A percentile compares a stretch with the other conserved stretches of the same genome.
Evolutionary conservation across 2,329 filamentous ascomycete species (phyloP).

Genomic region (Aspergillus brasiliensis): DNA sequence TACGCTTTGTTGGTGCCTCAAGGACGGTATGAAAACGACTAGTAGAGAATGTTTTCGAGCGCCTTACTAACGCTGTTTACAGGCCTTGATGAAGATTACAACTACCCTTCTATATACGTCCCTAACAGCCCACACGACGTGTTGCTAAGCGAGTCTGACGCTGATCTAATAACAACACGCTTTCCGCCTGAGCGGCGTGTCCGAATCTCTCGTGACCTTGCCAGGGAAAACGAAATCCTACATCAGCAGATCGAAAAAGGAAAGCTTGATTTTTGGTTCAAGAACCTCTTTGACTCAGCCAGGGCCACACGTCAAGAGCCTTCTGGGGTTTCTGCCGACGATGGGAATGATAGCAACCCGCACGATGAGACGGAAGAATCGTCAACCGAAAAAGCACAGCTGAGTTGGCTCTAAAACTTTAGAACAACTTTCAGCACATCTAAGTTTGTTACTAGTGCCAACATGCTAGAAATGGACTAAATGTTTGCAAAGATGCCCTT

Average conservation of each 20-base stretch:
- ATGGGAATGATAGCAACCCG: background rate
- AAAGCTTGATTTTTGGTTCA: constrained; percentile 70
- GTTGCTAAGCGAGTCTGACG: constrained; percentile 31
- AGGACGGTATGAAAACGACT: constrained; percentile 40
- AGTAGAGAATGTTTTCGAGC: background rate
- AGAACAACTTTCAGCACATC: background rate
- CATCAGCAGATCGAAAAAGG: constrained; percentile 66
- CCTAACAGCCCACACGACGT: constrained; percentile 32
- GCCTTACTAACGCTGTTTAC: constrained; percentile 12
- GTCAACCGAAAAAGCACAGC: constrained; percentile 11
- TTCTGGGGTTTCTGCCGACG: background rate
- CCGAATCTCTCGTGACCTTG: constrained; percentile 71
- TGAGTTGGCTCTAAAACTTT: constrained; percentile 21
- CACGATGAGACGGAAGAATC: constrained; percentile 4
- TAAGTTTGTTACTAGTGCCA: background rate
- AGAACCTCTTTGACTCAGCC: constrained; percentile 30
- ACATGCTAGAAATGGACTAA: background rate
- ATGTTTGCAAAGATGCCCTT: background rate
- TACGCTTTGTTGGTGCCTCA: constrained; percentile 66
- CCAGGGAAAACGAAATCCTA: constrained; percentile 69
- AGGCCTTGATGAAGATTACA: constrained; percentile 21
- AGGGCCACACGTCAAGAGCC: constrained; percentile 7
- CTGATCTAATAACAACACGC: constrained; percentile 54
- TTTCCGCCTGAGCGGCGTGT: constrained; percentile 66
- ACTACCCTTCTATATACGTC: constrained; percentile 24